A percentile compares a stretch with the other conserved stretches of the same genome.
These are phyloP conservation scores for Macrocybe gigantea DNA, from an alignment of 768 basidiomycete genomes.

Conservation along the genomic window DNA sequence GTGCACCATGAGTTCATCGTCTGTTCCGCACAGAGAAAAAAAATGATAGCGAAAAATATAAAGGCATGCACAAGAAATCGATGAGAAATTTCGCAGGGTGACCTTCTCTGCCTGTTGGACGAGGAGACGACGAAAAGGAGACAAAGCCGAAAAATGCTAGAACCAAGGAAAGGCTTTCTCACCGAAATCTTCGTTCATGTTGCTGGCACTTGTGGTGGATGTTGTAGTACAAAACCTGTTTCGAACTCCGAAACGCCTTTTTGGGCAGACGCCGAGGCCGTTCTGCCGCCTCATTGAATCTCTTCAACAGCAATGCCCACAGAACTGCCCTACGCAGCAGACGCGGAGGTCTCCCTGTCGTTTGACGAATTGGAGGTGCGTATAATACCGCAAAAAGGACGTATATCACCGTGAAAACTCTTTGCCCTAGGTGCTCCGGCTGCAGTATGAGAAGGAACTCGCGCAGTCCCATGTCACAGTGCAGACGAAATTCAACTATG, in stretches of 20 bases:
- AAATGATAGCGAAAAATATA: slow-evolving; percentile 12
- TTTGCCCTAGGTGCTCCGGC: slow-evolving; percentile 61
- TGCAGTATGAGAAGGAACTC: slow-evolving; percentile 87
- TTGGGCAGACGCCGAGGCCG: too few relatives aligned
- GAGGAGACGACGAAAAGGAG: not conserved
- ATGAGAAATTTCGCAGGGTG: too few relatives aligned
- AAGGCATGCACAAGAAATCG: slow-evolving; percentile 7
- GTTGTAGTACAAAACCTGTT: slow-evolving; percentile 8
- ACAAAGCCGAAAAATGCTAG: slow-evolving; percentile 16
- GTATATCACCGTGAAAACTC: not conserved
- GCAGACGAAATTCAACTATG: slow-evolving; percentile 97
- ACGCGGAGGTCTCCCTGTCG: slow-evolving; percentile 82
- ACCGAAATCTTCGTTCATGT: slow-evolving; percentile 53
- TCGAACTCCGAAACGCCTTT: slow-evolving; percentile 28
- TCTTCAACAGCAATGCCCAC: slow-evolving; percentile 45
- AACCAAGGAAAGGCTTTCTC: slow-evolving; percentile 27
- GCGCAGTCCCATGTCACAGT: slow-evolving; percentile 79
- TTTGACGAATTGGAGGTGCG: slow-evolving; percentile 87
- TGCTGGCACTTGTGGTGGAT: slow-evolving; percentile 17
- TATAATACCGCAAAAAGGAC: not conserved
- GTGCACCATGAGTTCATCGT: slow-evolving; percentile 65
- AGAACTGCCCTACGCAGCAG: slow-evolving; percentile 93
- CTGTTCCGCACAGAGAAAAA: slow-evolving; percentile 31
- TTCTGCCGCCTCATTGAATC: too few relatives aligned
- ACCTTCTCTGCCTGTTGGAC: too few relatives aligned